These are phyloP conservation scores for Adansonia madagascariensis DNA, from an alignment of 441 rosid genomes.

Conservation along the genomic window DNA sequence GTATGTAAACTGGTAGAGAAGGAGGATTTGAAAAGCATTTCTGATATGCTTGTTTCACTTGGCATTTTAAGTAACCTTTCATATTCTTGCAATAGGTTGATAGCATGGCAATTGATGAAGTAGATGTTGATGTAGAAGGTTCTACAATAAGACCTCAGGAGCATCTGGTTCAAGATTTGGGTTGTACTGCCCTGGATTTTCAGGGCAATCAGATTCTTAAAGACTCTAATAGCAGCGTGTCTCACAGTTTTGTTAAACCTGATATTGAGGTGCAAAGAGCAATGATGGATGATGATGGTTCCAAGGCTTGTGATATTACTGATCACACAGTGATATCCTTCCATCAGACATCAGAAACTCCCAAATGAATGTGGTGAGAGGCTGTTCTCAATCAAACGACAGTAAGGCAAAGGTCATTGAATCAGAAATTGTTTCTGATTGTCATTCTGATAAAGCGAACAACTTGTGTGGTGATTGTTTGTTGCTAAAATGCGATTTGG, in stretches of 20 bases:
- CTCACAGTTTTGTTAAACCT: conserved; percentile 35
- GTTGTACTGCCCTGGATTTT: conserved; percentile 33
- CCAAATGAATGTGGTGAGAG: conserved; percentile 34
- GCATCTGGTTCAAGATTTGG: conserved; percentile 35
- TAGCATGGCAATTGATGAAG: conserved; percentile 32
- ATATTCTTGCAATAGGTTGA: conserved; percentile 47
- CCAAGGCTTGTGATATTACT: conserved; percentile 38
- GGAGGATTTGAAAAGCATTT: conserved; percentile 15
- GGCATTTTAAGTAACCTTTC: conserved; percentile 29
- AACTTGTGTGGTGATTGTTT: conserved; percentile 34
- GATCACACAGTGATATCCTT: conserved; percentile 36
- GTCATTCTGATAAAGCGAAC: conserved; percentile 38
- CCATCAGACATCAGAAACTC: conserved; percentile 39
- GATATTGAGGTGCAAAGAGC: conserved; percentile 40
- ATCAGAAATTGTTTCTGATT: conserved; percentile 45
- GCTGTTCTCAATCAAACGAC: conserved; percentile 41
- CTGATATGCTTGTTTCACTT: conserved; percentile 15
- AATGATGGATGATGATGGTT: conserved; percentile 33
- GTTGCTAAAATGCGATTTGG: conserved; percentile 41
- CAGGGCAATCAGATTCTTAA: conserved; percentile 39
- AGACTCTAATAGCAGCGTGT: conserved; percentile 30
- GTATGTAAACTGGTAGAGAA: conserved; percentile 4
- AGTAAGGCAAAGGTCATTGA: conserved; percentile 43
- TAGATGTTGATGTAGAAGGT: conserved; percentile 36
- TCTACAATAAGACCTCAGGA: conserved; percentile 40